These are phyloP conservation scores for Pisolithus orientalis DNA, from an alignment of 768 basidiomycete genomes.

Conservation along the genomic window DNA sequence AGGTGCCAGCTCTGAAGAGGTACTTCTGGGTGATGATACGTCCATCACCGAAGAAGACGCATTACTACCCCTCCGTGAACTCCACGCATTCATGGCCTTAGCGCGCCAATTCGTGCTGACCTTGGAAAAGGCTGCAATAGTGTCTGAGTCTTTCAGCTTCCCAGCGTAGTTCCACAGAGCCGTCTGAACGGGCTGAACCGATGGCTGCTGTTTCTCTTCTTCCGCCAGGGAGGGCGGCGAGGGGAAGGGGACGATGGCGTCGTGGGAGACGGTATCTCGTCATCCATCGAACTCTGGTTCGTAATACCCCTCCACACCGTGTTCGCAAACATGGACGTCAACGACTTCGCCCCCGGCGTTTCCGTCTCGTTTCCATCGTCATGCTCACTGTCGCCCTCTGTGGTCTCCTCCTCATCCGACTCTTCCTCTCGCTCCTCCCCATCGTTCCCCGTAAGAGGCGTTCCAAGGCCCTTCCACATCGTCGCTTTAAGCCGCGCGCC, in stretches of 20 bases:
- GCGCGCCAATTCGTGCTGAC: constrained; percentile 73
- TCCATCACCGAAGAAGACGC: constrained; percentile 2
- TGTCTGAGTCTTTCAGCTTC: constrained; percentile 67
- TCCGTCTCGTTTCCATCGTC: constrained; percentile 45
- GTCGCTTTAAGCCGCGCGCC: constrained; percentile 51
- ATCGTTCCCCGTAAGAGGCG: constrained; percentile 38
- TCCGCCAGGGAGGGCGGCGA: constrained; percentile 14
- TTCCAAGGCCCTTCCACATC: constrained; percentile 65
- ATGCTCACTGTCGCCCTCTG: constrained; percentile 19
- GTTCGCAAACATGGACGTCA: constrained; percentile 50
- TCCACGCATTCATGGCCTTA: constrained; percentile 38
- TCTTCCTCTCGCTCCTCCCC: constrained; percentile 30
- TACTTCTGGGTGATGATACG: constrained; percentile 13
- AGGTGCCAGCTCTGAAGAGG: constrained; percentile 16
- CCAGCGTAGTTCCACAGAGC: constrained; percentile 67
- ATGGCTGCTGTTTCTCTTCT: constrained; percentile 11
- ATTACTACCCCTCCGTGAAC: constrained; percentile 14
- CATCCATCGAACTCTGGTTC: constrained; percentile 70
- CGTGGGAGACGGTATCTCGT: constrained; percentile 37
- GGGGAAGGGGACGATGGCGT: constrained; percentile 24
- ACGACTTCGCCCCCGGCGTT: constrained; percentile 28
- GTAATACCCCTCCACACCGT: constrained; percentile 76
- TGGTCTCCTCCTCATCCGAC: constrained; percentile 15
- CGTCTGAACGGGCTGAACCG: constrained; percentile 22
- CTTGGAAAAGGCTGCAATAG: constrained; percentile 64